Conservation (phyloP, 2,329 filamentous ascomycete species). For the Cadophora sp. region DNA sequence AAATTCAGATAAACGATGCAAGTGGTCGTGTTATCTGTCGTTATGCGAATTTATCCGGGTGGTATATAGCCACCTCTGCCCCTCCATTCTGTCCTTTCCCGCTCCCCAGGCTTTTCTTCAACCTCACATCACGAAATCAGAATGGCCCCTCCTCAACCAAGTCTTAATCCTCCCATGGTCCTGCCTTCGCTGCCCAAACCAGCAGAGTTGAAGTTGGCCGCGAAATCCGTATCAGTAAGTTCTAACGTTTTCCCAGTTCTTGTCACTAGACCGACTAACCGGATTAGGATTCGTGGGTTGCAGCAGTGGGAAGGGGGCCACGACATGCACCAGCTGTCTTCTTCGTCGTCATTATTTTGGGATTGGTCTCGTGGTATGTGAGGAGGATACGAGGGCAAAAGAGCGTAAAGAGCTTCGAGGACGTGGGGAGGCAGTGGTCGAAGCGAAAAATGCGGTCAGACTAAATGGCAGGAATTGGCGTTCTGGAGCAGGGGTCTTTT, state of each 20-base stretch:
- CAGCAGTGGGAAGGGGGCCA: not conserved
- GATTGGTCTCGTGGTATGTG: constrained; percentile 15
- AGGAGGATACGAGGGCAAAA: constrained; percentile 11
- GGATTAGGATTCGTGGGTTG: not conserved
- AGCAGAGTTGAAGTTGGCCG: constrained; percentile 6
- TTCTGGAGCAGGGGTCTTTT: not conserved
- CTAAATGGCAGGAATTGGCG: constrained; percentile 1
- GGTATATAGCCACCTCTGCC: constrained; percentile 8
- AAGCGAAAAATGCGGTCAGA: constrained; percentile 10
- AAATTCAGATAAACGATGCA: not conserved
- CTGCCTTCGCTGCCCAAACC: constrained; percentile 1
- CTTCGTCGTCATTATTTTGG: not conserved
- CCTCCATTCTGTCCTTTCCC: constrained; percentile 7
- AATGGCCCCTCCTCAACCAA: constrained; percentile 12
- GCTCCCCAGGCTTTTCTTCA: not conserved
- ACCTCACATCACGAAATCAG: not conserved
- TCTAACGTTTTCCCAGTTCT: no score
- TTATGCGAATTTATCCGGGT: constrained; percentile 9
- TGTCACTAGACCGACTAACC: not conserved
- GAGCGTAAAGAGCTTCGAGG: not conserved
- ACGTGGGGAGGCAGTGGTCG: constrained; percentile 8
- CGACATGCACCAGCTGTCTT: constrained; percentile 5
- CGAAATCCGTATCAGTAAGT: constrained; percentile 6
- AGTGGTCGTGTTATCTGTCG: not conserved
- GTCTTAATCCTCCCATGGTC: not conserved